phyloP scores from a whole-genome alignment of 441 rosid species.

The Daphne laureola region DNA sequence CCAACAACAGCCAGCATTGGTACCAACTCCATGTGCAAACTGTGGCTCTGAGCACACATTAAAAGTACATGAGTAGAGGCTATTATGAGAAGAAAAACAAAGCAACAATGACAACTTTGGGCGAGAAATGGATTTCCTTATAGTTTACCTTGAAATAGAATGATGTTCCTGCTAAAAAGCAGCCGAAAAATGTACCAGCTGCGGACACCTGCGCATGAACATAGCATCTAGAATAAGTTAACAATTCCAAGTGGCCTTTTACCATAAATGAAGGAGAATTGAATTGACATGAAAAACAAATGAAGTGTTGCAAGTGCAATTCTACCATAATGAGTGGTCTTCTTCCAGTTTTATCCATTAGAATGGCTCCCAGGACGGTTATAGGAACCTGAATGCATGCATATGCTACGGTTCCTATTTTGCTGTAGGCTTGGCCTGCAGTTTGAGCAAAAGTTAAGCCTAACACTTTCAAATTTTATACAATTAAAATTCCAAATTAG shows the following conservation, averaged over 20 bases:
- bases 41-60: constrained; percentile 36
- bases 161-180: constrained; percentile 56
- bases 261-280: too few species aligned
- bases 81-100: too few species aligned
- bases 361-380: constrained; percentile 62
- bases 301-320: not conserved
- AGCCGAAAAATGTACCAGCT: constrained; percentile 66
- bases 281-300: not conserved
- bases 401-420: constrained; percentile 68
- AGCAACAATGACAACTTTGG: not conserved
- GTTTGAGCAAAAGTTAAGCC: not conserved
- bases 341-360: constrained; percentile 81
- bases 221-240: not conserved
- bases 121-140: not conserved
- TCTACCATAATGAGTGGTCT: constrained; percentile 79
- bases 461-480: not conserved
- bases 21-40: constrained; percentile 47
- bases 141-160: constrained; percentile 61
- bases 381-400: constrained; percentile 89
- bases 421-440: constrained; percentile 74
- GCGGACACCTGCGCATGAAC: constrained; percentile 52
- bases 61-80: constrained; percentile 7
- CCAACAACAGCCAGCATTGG: constrained; percentile 65
- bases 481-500: not conserved
- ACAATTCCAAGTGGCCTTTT: not conserved